Conservation (phyloP, 1,139 yeast species). For the Debaryomycetaceae sp. region DNA sequence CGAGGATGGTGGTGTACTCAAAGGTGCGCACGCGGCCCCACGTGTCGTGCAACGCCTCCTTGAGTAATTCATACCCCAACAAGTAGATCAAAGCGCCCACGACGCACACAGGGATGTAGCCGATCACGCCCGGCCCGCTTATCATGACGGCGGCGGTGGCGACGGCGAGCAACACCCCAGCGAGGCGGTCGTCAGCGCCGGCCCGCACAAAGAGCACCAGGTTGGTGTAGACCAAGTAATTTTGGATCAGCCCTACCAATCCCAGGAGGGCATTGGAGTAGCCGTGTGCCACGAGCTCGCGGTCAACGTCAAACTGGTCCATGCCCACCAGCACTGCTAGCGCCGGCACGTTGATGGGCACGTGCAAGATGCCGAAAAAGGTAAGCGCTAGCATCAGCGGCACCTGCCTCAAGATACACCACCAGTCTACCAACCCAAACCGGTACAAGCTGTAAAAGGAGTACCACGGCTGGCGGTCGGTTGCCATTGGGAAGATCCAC, state of each 20-base stretch:
- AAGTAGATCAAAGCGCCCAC: conserved; percentile 90
- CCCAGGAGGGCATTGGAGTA: conserved; percentile 88
- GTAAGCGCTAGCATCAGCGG: conserved; percentile 96
- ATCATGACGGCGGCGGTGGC: conserved; percentile 81
- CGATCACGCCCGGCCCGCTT: conserved; percentile 89
- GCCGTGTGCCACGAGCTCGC: conserved; percentile 94
- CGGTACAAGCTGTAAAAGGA: conserved; percentile 72
- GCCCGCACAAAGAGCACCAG: conserved; percentile 87
- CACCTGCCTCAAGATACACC: conserved; percentile 58
- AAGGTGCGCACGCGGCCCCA: conserved; percentile 68
- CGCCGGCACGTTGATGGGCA: conserved; percentile 96
- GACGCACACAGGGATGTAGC: conserved; percentile 90
- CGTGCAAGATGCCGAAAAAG: conserved; percentile 91
- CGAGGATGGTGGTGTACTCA: conserved; percentile 79
- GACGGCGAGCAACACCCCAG: conserved; percentile 80
- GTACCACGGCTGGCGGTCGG: conserved; percentile 80
- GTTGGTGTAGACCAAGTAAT: conserved; percentile 91
- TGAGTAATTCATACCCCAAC: conserved; percentile 82
- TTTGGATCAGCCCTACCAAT: conserved; percentile 79
- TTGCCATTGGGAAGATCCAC: conserved; percentile 76
- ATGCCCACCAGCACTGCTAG: conserved; percentile 85
- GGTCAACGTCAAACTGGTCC: conserved; percentile 84
- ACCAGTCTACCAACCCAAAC: conserved; percentile 69
- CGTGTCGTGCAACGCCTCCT: conserved; percentile 85
- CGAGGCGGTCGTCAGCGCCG: conserved; percentile 85